phyloP scores from a whole-genome alignment of 2,329 filamentous ascomycete genomes.

The Phialophora verrucosa region DNA sequence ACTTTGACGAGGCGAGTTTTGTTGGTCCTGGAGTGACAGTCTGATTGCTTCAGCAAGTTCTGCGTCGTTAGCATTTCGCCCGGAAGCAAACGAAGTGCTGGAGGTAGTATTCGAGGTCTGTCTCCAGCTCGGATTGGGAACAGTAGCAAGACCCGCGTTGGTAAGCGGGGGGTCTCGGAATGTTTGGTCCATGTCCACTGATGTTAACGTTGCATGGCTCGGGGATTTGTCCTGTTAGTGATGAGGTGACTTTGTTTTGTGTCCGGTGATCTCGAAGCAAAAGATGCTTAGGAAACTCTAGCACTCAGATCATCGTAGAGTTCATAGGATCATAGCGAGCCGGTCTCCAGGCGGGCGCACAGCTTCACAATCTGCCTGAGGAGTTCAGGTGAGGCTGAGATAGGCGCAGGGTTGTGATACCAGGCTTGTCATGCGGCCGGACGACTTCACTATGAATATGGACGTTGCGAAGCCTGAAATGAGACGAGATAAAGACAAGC shows the following conservation, averaged over 20 bases:
- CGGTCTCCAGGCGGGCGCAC: neutral
- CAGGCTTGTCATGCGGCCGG: neutral
- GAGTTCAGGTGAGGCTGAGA: neutral
- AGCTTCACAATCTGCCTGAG: neutral
- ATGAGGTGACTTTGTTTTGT: neutral
- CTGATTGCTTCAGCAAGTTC: slow-evolving; percentile 18
- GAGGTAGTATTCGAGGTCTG: neutral
- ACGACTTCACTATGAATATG: neutral
- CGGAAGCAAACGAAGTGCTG: neutral
- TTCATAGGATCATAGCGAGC: neutral
- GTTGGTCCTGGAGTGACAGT: slow-evolving; percentile 20
- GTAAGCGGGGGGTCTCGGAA: neutral
- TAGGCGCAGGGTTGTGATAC: neutral
- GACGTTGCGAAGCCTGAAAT: neutral
- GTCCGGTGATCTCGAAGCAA: neutral
- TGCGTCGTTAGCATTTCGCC: neutral
- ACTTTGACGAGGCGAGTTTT: slow-evolving; percentile 6
- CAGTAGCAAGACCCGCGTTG: neutral
- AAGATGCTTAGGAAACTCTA: neutral
- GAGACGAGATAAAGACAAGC: slow-evolving; percentile 7
- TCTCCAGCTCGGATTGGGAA: neutral
- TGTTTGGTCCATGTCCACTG: neutral
- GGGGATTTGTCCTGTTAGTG: neutral
- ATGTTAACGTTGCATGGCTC: neutral
- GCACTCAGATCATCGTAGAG: neutral